A percentile compares a stretch with the other conserved stretches of the same genome.
Conservation (phyloP, 495 filamentous ascomycete species). For the Lasiosphaeria hispida region DNA sequence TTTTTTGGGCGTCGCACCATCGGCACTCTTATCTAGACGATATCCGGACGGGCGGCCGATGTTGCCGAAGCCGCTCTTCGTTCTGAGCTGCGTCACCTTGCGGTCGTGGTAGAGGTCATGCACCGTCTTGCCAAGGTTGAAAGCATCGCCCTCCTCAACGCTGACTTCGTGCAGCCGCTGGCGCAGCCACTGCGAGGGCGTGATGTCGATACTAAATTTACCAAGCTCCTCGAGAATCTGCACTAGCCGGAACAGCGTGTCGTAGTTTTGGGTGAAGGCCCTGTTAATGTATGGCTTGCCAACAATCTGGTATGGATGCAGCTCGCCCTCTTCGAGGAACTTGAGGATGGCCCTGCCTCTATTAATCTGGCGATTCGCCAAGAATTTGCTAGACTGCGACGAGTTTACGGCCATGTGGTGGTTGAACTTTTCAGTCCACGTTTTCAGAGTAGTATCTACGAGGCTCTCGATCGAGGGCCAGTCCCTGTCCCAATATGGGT, state of each 20-base stretch:
- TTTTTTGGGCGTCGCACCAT: slow-evolving; percentile 2
- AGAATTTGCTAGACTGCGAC: slow-evolving; percentile 38
- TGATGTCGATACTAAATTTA: slow-evolving; percentile 43
- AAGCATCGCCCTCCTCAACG: slow-evolving; percentile 35
- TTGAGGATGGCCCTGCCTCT: slow-evolving; percentile 42
- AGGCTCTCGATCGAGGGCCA: slow-evolving; percentile 38
- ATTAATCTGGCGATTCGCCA: slow-evolving; percentile 47
- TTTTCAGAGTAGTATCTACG: slow-evolving; percentile 31
- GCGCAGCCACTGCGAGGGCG: slow-evolving; percentile 47
- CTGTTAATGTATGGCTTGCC: slow-evolving; percentile 41
- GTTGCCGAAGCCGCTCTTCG: slow-evolving; percentile 44
- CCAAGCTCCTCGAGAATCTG: slow-evolving; percentile 45
- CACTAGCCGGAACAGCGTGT: slow-evolving; percentile 47
- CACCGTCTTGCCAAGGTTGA: slow-evolving; percentile 39
- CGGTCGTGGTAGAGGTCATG: slow-evolving; percentile 46
- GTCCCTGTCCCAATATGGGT: slow-evolving; percentile 47
- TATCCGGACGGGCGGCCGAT: slow-evolving; percentile 47
- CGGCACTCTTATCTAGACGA: slow-evolving; percentile 14
- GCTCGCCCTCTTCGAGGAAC: slow-evolving; percentile 41
- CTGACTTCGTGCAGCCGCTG: slow-evolving; percentile 44
- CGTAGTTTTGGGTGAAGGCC: slow-evolving; percentile 40
- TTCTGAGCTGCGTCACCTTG: slow-evolving; percentile 38
- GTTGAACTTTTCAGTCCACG: slow-evolving; percentile 40
- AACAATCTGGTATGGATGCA: slow-evolving; percentile 50
- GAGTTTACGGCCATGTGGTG: slow-evolving; percentile 15